Base-by-base conservation (phyloP, 768 basidiomycete species). In the Tulasnella sp. region DNA sequence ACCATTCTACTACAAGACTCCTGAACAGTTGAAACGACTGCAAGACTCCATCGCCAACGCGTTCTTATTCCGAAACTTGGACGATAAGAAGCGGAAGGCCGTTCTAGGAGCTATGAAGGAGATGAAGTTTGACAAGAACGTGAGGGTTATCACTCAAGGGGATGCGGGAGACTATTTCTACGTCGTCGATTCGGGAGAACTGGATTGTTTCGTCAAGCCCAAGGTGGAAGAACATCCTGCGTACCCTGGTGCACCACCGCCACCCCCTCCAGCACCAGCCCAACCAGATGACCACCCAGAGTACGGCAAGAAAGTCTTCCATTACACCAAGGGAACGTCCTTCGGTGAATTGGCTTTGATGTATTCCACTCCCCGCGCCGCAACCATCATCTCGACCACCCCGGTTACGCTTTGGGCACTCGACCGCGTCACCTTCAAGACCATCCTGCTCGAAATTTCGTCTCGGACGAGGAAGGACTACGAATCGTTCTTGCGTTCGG, bases 101-200 rank as follows among this genome's bases (percentile, higher is more conserved):
- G 97, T 96, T 25, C 85, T 99, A 31, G 92, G 92, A 75, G 97
- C 97, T 34, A 99, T 99, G 96, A 92, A 91, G 82, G 97, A 99
- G 84, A 87, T 89, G 67, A 85, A 83, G 7, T 89, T 93, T 17
- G 84, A 83, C 38, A 85, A 88, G 78, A 91, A 91, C 78, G 91
- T 96, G 79, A 91, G 96, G n/a, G 91, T 99, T 78, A 98, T 99
- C 79, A 89, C 93, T 71, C 97, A 99, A 83, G 97, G 97, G 68
- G 96, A 97, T 79, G 93, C 94, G 25, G 97, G 97, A 74, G 96
- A 98, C 80, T 96, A 91, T 84, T 99, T 98, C 83, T 99, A 99
- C 83, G 93, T 98, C 73, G 95, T 99, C 79, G 97, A 99, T 84
- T 87, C 88, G 64, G 97, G 97, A 1, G 84, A 89, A 76, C 86